Conservation (phyloP, 495 filamentous ascomycete species). For the Lentithecium fluviatile region DNA sequence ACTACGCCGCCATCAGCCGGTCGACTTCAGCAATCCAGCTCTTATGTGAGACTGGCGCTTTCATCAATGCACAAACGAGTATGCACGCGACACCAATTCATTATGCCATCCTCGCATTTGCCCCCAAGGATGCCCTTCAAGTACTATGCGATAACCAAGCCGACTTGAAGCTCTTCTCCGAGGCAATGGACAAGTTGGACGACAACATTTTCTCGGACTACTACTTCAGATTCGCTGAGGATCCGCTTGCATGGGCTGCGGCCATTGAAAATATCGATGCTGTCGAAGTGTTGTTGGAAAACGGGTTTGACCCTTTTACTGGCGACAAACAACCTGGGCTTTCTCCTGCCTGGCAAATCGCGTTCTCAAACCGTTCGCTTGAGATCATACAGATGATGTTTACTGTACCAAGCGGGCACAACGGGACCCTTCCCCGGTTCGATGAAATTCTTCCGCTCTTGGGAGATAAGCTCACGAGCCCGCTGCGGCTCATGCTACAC, state of each 20-base stretch:
- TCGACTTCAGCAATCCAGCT: neutral
- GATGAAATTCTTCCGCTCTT: neutral
- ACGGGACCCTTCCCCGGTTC: neutral
- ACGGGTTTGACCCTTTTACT: neutral
- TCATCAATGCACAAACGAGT: neutral
- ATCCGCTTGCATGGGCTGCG: neutral
- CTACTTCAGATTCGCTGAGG: neutral
- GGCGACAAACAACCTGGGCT: neutral
- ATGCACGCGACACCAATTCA: neutral
- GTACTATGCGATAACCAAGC: neutral
- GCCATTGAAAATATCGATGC: neutral
- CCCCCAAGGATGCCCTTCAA: neutral
- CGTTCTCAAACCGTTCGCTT: neutral
- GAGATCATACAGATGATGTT: neutral
- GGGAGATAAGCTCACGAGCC: neutral
- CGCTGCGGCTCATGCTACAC: neutral
- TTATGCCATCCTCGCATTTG: neutral
- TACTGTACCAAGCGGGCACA: neutral
- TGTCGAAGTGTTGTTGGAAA: neutral
- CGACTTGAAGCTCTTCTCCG: neutral
- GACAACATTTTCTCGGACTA: neutral
- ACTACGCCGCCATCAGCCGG: neutral
- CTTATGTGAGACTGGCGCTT: neutral
- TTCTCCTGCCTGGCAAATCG: neutral
- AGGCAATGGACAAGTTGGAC: neutral